Conservation (phyloP, 495 filamentous ascomycete species). For the Penicillium diatomitis region DNA sequence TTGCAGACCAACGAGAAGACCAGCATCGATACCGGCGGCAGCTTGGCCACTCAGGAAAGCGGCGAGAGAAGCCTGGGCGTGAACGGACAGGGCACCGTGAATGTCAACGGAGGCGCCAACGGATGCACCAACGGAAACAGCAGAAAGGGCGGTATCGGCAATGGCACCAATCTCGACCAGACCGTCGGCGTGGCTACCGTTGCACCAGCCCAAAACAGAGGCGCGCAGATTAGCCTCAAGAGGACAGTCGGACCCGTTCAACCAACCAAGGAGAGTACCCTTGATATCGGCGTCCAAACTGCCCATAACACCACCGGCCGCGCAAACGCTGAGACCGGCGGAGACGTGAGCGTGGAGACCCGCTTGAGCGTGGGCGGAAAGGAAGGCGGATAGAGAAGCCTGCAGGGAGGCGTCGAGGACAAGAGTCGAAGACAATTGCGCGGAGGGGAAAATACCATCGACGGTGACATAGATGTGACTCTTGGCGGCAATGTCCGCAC, state of each 20-base stretch:
- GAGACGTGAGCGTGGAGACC: no score
- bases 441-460: slow-evolving; percentile 31
- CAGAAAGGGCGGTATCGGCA: slow-evolving; percentile 21
- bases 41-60: slow-evolving; percentile 29
- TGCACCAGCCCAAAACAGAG: slow-evolving; percentile 28
- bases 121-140: slow-evolving; percentile 30
- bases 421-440: slow-evolving; percentile 20
- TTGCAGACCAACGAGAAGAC: slow-evolving; percentile 22
- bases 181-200: slow-evolving; percentile 21
- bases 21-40: slow-evolving; percentile 18
- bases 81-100: slow-evolving; percentile 20
- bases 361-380: background rate
- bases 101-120: slow-evolving; percentile 24
- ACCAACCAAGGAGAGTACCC: slow-evolving; percentile 25
- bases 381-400: slow-evolving; percentile 23
- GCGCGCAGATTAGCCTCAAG: slow-evolving; percentile 24
- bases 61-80: slow-evolving; percentile 25
- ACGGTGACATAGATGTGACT: slow-evolving; percentile 30
- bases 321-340: slow-evolving; percentile 27
- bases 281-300: slow-evolving; percentile 29
- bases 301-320: slow-evolving; percentile 27
- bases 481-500: slow-evolving; percentile 29
- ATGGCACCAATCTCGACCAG: slow-evolving; percentile 22
- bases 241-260: slow-evolving; percentile 21
- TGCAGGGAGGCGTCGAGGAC: slow-evolving; percentile 26